A percentile compares a stretch with the other conserved stretches of the same genome.
These are phyloP conservation scores for Telopea speciosissima DNA, from an alignment of 177 flowering plant genomes.

Conservation along the genomic window DNA sequence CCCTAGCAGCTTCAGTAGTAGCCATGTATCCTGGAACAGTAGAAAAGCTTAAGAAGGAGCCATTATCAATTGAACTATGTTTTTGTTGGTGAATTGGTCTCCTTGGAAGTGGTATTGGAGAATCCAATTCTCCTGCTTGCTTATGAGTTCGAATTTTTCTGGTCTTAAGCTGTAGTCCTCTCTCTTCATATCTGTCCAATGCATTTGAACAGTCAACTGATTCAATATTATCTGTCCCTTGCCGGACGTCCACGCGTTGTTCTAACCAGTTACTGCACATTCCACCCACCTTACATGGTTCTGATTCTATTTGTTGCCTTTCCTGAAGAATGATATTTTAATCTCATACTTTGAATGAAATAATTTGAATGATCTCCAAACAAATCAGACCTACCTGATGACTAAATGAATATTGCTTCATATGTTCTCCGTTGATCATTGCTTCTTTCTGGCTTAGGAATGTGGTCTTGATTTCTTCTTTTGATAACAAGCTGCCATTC, in stretches of 20 bases:
- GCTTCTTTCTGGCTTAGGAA: constrained; percentile 46
- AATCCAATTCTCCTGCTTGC: constrained; percentile 17
- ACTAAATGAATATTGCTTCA: constrained; percentile 41
- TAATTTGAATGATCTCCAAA: not conserved
- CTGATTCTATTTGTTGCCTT: constrained; percentile 35
- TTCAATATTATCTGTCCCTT: constrained; percentile 35
- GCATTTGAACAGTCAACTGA: constrained; percentile 19
- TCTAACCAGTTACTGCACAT: constrained; percentile 59
- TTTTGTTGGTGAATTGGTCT: constrained; percentile 37
- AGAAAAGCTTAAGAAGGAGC: constrained; percentile 38
- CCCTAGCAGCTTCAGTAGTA: constrained; percentile 63
- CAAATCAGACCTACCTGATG: constrained; percentile 33
- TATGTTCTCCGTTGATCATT: constrained; percentile 41
- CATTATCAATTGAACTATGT: constrained; percentile 22
- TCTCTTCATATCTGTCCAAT: constrained; percentile 6
- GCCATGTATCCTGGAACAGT: constrained; percentile 69
- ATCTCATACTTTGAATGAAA: not conserved
- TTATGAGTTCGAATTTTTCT: constrained; percentile 17
- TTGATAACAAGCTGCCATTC: constrained; percentile 48
- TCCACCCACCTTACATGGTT: constrained; percentile 28
- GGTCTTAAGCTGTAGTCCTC: constrained; percentile 17
- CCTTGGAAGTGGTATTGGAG: constrained; percentile 27
- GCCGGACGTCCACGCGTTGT: constrained; percentile 62
- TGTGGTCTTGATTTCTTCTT: constrained; percentile 40
- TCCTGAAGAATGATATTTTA: constrained; percentile 12